Conservation (phyloP, 352 stramenopile species). For the Peronosclerospora sorghi region DNA sequence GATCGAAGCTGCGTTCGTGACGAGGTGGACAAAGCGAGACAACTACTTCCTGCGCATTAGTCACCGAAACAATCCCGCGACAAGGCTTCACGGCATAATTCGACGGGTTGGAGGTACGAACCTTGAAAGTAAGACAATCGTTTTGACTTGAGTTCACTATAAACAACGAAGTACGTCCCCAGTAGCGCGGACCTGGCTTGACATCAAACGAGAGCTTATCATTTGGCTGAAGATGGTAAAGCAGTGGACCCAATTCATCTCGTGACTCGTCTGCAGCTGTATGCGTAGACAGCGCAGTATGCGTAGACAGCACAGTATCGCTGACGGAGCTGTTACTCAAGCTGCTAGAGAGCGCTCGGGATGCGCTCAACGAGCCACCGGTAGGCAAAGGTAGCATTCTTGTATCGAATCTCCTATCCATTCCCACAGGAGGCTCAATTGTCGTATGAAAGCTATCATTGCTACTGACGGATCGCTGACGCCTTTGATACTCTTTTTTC, state of each 20-base stretch:
- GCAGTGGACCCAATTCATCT: slow-evolving; percentile 8
- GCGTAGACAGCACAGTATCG: slow-evolving; percentile 20
- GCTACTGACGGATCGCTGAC: slow-evolving; percentile 12
- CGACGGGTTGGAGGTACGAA: slow-evolving; percentile 70
- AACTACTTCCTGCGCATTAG: slow-evolving; percentile 48
- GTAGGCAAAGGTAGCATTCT: slow-evolving; percentile 6
- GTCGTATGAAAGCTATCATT: slow-evolving; percentile 22
- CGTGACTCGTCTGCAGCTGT: slow-evolving; percentile 1
- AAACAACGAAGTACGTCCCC: slow-evolving; percentile 36
- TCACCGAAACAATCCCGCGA: slow-evolving; percentile 44
- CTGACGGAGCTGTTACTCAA: slow-evolving; percentile 14
- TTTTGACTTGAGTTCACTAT: slow-evolving; percentile 45
- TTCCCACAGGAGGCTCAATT: slow-evolving; percentile 6
- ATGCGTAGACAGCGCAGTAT: slow-evolving; percentile 12
- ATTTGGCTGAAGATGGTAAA: slow-evolving; percentile 35
- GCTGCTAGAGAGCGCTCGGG: slow-evolving; percentile 9
- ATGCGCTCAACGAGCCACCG: not conserved
- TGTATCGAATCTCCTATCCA: slow-evolving; percentile 6
- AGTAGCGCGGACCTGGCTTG: slow-evolving; percentile 20
- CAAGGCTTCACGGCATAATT: slow-evolving; percentile 71
- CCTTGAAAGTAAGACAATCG: slow-evolving; percentile 54
- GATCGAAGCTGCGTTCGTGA: slow-evolving; percentile 23
- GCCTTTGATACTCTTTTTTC: slow-evolving; percentile 4
- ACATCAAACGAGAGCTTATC: slow-evolving; percentile 34
- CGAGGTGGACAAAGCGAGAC: slow-evolving; percentile 37